Evolutionary conservation across 2,329 filamentous ascomycete species (phyloP), one percentile per base, ranked within the genome.

Genomic region (Pseudophaeomoniella oleicola): DNA sequence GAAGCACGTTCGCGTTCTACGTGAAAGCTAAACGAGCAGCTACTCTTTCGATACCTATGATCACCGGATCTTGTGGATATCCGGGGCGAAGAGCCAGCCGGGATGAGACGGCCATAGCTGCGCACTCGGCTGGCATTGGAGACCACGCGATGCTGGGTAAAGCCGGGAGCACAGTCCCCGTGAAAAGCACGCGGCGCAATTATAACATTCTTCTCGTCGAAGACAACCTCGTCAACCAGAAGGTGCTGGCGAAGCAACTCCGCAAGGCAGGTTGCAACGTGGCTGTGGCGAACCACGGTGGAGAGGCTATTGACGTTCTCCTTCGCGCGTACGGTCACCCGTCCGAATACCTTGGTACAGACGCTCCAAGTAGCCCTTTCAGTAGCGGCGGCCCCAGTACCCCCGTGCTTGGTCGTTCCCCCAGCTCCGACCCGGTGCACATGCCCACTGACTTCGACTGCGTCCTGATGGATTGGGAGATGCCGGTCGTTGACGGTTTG

Each of bases 401-500:
- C n/a, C 22, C 22, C n/a, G 22, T 27, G 9, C 9, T 9, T 27
- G n/a, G n/a, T 6, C 22, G 22, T n/a, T 27, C 22, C 6, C 22
- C 22, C 22, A 27, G 22, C n/a, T 9, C n/a, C n/a, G 22, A 27
- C 22, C 22, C 22, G 9, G 6, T 27, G 22, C 6, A 6, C 22
- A 9, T 27, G 6, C 41, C 41, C 2, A 16, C 38, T 0, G 39
- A 45, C 3, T 51, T 82, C 16, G 73, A 74, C 5, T 66, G 85
- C 32, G 75, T 87, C 10, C 56, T 87, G 4, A 85, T 87, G 81
- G 81, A 87, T 50, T 65, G 85, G 34, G 81, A 86, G 49, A 86
- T 87, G 81, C 81, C 81, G 1, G 68, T 85, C 31, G 85, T 86
- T 81, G 80, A 87, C 48, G 82, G 82, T 22, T 72, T 82, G 55